Conservation (phyloP, 257 asterid species). For the Ocimum tenuiflorum region DNA sequence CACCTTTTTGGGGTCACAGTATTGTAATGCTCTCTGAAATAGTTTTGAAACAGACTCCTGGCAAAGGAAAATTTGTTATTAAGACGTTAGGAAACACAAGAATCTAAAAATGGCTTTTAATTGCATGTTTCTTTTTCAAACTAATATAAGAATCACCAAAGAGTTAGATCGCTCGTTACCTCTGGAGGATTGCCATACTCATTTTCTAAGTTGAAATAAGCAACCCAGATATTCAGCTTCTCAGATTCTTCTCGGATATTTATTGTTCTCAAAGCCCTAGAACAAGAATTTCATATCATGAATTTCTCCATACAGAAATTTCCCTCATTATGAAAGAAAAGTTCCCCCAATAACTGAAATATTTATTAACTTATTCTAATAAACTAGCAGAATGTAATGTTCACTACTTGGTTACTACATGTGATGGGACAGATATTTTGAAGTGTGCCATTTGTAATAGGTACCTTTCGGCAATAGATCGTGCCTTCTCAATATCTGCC, state of each 20-base stretch:
- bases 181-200: slow-evolving; percentile 84
- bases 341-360: background rate
- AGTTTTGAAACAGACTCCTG: slow-evolving; percentile 78
- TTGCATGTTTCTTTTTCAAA: background rate
- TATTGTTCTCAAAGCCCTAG: slow-evolving; percentile 87
- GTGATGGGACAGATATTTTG: background rate
- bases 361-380: too few relatives aligned
- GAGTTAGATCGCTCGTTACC: slow-evolving; percentile 38
- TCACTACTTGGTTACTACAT: too few relatives aligned
- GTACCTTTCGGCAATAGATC: slow-evolving; percentile 87
- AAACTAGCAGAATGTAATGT: too few relatives aligned
- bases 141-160: background rate
- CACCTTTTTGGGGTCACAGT: slow-evolving; percentile 79
- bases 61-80: background rate
- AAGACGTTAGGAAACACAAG: background rate
- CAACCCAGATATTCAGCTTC: slow-evolving; percentile 90
- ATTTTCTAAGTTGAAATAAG: slow-evolving; percentile 86
- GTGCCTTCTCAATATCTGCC: slow-evolving; percentile 87
- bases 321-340: background rate
- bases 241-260: slow-evolving; percentile 82
- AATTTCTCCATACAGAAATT: background rate
- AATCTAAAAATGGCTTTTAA: background rate
- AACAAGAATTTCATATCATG: slow-evolving; percentile 1
- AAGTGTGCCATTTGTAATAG: background rate
- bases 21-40: slow-evolving; percentile 78